Conservation (phyloP, 73 alveolate genomes). For the Diophrys appendiculata region DNA sequence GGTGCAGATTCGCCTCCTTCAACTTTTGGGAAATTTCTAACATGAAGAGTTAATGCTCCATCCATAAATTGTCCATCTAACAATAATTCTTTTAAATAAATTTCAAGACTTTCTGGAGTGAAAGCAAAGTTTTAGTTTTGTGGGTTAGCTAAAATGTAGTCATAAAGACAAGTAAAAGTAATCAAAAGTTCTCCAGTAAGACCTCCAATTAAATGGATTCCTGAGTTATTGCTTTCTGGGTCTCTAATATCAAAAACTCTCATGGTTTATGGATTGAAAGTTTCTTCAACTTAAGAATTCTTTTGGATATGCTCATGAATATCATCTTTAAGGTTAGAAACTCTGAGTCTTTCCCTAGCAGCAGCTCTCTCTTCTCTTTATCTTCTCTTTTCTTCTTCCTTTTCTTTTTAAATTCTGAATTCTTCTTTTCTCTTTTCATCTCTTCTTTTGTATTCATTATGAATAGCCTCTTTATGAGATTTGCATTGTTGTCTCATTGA, state of each 20-base stretch:
- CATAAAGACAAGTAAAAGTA: conserved; percentile 63
- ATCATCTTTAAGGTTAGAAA: conserved; percentile 35
- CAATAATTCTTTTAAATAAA: conserved; percentile 36
- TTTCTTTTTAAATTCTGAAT: conserved; percentile 42
- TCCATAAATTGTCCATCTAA: conserved; percentile 49
- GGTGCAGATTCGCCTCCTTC: conserved; percentile 6
- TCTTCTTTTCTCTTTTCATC: conserved; percentile 59
- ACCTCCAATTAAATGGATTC: conserved; percentile 63
- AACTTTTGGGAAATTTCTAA: conserved; percentile 13
- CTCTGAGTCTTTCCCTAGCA: conserved; percentile 58
- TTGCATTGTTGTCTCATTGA: conserved; percentile 41
- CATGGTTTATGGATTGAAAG: conserved; percentile 34
- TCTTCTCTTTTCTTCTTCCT: conserved; percentile 57
- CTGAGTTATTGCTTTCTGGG: conserved; percentile 43
- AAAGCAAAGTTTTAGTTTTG: conserved; percentile 52
- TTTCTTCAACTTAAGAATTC: conserved; percentile 32
- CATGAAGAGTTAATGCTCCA: conserved; percentile 49
- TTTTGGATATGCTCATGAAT: conserved; percentile 8
- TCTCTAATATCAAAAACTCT: conserved; percentile 62
- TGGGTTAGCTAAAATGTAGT: conserved; percentile 67
- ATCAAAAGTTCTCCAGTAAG: conserved; percentile 62
- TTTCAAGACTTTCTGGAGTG: conserved; percentile 27
- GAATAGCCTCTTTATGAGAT: conserved; percentile 39
- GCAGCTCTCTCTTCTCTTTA: conserved; percentile 59
- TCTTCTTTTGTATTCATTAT: conserved; percentile 51